Conservation (phyloP, 768 basidiomycete species). For the Gymnopilus junonius region DNA sequence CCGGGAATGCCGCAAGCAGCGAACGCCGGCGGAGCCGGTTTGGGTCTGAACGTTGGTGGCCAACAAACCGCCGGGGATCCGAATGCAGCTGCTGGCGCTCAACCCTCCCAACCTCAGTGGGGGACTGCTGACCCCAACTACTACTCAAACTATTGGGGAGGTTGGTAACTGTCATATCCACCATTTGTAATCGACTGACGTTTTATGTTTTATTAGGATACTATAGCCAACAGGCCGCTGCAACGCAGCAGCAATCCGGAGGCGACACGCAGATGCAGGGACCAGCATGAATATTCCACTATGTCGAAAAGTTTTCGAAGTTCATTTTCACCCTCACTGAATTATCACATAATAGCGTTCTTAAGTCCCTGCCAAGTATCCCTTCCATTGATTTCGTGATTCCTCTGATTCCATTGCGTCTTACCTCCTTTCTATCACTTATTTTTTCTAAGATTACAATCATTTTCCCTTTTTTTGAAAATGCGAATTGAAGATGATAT, state of each 20-base stretch:
- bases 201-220: slow-evolving; percentile 56
- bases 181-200: slow-evolving; percentile 4
- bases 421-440: slow-evolving; percentile 1
- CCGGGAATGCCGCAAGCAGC: slow-evolving; percentile 64
- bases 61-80: slow-evolving; percentile 63
- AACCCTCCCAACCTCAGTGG: slow-evolving; percentile 78
- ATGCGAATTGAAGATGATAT: not conserved
- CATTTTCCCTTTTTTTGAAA: not conserved
- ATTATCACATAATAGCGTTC: slow-evolving; percentile 19
- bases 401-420: slow-evolving; percentile 17
- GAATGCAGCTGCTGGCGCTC: slow-evolving; percentile 53
- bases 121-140: slow-evolving; percentile 74
- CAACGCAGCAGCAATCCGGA: slow-evolving; percentile 53
- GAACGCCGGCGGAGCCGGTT: slow-evolving; percentile 55
- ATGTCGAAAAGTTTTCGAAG: slow-evolving; percentile 11
- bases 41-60: slow-evolving; percentile 57
- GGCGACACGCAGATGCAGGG: slow-evolving; percentile 61
- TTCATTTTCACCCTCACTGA: slow-evolving; percentile 7
- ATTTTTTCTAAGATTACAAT: not conserved
- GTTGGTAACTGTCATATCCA: slow-evolving; percentile 43
- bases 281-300: slow-evolving; percentile 37
- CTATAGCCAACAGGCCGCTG: slow-evolving; percentile 73
- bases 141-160: slow-evolving; percentile 86
- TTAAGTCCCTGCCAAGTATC: slow-evolving; percentile 3
- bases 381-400: slow-evolving; percentile 2